Base-by-base conservation (phyloP, 306 rosid genomes). In the Vigna radiata region DNA sequence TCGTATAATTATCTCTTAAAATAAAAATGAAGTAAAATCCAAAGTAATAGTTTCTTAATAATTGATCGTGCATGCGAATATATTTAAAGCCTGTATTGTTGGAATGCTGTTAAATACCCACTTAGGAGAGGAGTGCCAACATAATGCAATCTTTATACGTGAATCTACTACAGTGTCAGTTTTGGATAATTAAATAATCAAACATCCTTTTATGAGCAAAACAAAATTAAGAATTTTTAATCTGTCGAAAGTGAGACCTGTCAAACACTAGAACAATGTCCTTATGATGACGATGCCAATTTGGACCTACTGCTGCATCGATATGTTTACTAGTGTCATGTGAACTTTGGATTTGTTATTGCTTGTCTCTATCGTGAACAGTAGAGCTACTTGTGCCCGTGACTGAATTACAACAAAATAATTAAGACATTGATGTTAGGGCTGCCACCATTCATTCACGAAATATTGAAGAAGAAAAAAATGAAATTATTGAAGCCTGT, bases 331-430 rank as follows among this genome's bases (percentile, higher is more conserved):
- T 36, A 63, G 4, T n/a, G 48, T 6, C 69, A 63, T 37, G 69
- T 63, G 69, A 63, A 63, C 69, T 63, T 63, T 36, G 49, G 21
- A 29, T 37, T 36, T 17, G 49, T 63, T 36, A 36, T n/a, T 36
- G 69, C 4, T 8, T n/a, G 47, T 63, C 69, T 48, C 16, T 37
- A n/a, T 63, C 68, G 29, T 36, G 1, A 63, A 63, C 5, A 63
- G 16, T n/a, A 37, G 29, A 17, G 16, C n/a, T 63, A 63, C 17
- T 63, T 37, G 27, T 8, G 49, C 69, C 69, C 69, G 69, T 63
- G 69, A 63, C 49, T 63, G 16, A n/a, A 5, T 63, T 37, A 1
- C 69, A 37, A 37, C 27, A n/a, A 15, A 62, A 33, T 33, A 62
- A 62, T 33, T 62, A 62, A 15, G 67, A 33, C 23, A 29, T 61